Evolutionary conservation across 2,329 filamentous ascomycete genomes (phyloP).

Genomic region (Canariomyces notabilis): DNA sequence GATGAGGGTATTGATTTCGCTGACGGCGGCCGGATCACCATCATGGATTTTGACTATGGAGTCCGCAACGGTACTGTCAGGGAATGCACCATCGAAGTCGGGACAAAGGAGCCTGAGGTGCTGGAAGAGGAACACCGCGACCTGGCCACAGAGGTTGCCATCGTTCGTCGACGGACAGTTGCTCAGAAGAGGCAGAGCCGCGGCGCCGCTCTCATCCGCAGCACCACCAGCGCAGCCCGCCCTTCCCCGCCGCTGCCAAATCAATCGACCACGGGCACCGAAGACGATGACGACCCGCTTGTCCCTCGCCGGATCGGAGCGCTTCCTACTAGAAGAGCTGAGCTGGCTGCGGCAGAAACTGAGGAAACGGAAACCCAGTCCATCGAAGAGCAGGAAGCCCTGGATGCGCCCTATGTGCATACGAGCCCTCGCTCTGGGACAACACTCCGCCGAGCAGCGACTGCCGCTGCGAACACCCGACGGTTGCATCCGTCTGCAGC

Average conservation of each 20-base stretch:
- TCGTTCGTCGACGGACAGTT: constrained; percentile 69
- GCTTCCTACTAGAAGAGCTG: constrained; percentile 21
- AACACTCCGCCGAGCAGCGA: constrained; percentile 67
- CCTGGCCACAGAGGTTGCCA: constrained; percentile 71
- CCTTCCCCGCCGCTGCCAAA: constrained; percentile 32
- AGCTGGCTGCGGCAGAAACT: constrained; percentile 14
- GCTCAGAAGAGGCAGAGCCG: constrained; percentile 53
- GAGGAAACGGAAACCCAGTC: constrained; percentile 43
- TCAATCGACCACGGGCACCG: constrained; percentile 18
- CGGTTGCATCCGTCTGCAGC: constrained; percentile 57
- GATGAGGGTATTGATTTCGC: constrained; percentile 70
- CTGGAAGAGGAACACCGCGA: constrained; percentile 70
- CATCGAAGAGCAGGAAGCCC: constrained; percentile 54
- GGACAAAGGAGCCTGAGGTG: constrained; percentile 62
- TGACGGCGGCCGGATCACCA: constrained; percentile 68
- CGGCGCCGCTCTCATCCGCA: constrained; percentile 43
- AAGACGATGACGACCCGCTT: constrained; percentile 45
- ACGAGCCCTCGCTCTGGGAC: constrained; percentile 65
- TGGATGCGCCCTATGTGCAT: constrained; percentile 69
- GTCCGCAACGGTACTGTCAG: constrained; percentile 48
- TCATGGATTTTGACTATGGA: constrained; percentile 70
- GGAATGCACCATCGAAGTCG: constrained; percentile 68
- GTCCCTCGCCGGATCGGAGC: constrained; percentile 45
- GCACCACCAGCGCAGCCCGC: constrained; percentile 40
- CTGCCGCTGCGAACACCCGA: constrained; percentile 69